These are phyloP conservation scores for Lepidium didymum DNA, from an alignment of 345 rosid genomes.

Conservation along the genomic window DNA sequence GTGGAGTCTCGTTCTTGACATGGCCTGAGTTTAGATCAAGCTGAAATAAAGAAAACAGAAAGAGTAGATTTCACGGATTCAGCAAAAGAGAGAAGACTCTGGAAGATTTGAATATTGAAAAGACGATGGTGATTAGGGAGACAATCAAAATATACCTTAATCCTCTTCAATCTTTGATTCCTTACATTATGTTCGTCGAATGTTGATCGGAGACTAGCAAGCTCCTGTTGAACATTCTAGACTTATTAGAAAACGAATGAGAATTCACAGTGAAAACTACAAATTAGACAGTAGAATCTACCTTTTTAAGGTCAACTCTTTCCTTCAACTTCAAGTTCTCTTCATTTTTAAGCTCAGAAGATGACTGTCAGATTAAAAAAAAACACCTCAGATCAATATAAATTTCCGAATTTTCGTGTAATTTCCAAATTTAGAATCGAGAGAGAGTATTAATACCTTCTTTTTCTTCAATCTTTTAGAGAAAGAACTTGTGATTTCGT, in stretches of 20 bases:
- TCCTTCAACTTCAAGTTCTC: constrained; percentile 55
- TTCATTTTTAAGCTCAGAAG: constrained; percentile 68
- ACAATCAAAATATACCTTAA: constrained; percentile 41
- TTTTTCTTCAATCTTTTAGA: constrained; percentile 50
- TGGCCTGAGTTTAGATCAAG: constrained; percentile 31
- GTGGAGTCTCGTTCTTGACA: not conserved
- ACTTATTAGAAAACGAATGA: not conserved
- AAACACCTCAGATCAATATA: not conserved
- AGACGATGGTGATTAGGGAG: not conserved
- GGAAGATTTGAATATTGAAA: not conserved
- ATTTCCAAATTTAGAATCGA: too few species aligned
- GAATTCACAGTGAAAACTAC: not conserved
- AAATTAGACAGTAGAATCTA: not conserved
- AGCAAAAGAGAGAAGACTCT: not conserved
- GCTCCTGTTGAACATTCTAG: constrained; percentile 40
- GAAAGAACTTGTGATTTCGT: constrained; percentile 38
- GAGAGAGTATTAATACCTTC: constrained; percentile 41
- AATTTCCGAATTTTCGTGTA: not conserved
- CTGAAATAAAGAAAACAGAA: constrained; percentile 25
- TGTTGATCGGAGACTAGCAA: constrained; percentile 47
- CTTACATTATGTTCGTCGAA: constrained; percentile 38
- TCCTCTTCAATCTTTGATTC: constrained; percentile 65
- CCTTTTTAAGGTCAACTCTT: constrained; percentile 48
- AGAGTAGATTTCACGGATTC: not conserved
- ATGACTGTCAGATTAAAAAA: constrained; percentile 42